Conservation (phyloP, 2,329 filamentous ascomycete species). For the Geoglossum cookeanum region DNA sequence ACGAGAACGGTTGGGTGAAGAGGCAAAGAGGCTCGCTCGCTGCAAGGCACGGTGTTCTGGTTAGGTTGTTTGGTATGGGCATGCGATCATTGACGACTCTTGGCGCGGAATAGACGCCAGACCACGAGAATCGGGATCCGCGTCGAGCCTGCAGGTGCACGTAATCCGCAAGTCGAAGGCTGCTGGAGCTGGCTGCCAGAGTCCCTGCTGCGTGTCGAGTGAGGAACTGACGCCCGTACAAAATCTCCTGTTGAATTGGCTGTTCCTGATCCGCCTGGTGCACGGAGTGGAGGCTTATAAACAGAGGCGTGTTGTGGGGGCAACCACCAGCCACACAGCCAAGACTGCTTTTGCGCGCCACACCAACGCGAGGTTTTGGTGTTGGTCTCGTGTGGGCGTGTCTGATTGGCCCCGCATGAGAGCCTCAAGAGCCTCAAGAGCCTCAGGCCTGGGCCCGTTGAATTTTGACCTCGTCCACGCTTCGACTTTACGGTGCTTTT, state of each 20-base stretch:
- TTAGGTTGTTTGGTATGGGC: constrained; percentile 4
- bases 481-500: not conserved
- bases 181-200: too few relatives aligned
- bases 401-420: not conserved
- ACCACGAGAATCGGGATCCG: not conserved
- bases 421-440: not conserved
- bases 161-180: not conserved
- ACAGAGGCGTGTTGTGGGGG: not conserved
- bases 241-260: not conserved
- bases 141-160: not conserved
- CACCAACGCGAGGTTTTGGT: constrained; percentile 1
- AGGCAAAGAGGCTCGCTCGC: not conserved
- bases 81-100: not conserved
- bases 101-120: constrained; percentile 2
- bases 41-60: not conserved
- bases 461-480: not conserved
- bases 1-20: constrained; percentile 2
- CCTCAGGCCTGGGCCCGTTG: not conserved
- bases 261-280: not conserved
- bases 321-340: not conserved
- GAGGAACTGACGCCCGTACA: too few relatives aligned
- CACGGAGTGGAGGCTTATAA: not conserved
- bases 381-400: not conserved
- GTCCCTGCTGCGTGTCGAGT: not conserved
- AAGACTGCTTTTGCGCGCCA: not conserved